phyloP scores from a whole-genome alignment of 768 basidiomycete species.

The Daedalea quercina region DNA sequence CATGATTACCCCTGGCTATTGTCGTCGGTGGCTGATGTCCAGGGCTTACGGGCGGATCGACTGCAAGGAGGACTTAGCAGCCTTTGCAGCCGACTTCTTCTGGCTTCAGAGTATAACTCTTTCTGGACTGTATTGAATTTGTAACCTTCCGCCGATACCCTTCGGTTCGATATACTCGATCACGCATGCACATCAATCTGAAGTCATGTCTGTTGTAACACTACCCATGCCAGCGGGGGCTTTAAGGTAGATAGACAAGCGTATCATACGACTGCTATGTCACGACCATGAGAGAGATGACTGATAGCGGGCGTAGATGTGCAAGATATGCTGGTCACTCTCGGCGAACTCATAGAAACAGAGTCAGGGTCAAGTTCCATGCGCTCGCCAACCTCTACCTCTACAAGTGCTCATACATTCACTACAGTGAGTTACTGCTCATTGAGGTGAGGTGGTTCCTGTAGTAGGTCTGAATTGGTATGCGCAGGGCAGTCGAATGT shows the following conservation, averaged over 20 bases:
- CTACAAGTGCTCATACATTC: slow-evolving; percentile 25
- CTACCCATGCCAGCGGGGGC: too few species aligned
- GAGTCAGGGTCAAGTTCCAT: slow-evolving; percentile 41
- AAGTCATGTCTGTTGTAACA: too few species aligned
- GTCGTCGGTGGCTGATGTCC: too few species aligned
- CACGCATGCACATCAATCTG: too few species aligned
- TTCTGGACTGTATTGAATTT: too few species aligned
- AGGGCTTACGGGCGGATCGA: too few species aligned
- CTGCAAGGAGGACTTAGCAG: too few species aligned
- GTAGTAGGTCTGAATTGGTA: background rate
- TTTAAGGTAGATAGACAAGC: background rate
- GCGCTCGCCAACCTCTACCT: slow-evolving; percentile 32
- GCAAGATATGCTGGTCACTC: slow-evolving; percentile 69
- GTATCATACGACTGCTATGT: background rate
- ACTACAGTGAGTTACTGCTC: slow-evolving; percentile 19
- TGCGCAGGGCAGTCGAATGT: slow-evolving; percentile 27
- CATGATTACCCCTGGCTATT: too few species aligned
- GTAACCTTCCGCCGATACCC: too few species aligned
- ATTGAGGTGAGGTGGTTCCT: background rate
- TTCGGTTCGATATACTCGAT: too few species aligned
- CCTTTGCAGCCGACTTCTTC: too few species aligned
- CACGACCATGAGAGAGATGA: background rate
- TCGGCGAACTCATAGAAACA: slow-evolving; percentile 60
- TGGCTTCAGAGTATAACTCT: too few species aligned
- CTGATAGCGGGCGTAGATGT: slow-evolving; percentile 43